Evolutionary conservation across 2,329 filamentous ascomycete species (phyloP).

Genomic region (Ophiocordyceps sinensis): DNA sequence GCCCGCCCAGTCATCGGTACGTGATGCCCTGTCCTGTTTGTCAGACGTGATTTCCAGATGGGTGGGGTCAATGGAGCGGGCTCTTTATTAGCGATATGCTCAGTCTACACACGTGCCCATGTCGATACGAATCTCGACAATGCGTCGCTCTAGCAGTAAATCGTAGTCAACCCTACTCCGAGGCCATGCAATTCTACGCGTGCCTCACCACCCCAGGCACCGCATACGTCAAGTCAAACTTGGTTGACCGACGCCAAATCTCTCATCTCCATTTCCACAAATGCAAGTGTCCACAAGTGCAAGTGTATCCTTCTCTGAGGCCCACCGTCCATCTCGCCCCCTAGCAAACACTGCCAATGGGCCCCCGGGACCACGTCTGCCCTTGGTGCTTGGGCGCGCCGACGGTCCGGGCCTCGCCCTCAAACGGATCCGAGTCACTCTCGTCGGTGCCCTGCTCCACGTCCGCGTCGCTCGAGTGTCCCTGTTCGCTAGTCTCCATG

Average conservation of each 20-base stretch:
- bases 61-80: too few relatives aligned
- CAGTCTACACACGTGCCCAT: too few relatives aligned
- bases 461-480: constrained; percentile 16
- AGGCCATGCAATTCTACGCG: neutral
- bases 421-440: constrained; percentile 17
- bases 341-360: neutral
- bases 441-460: constrained; percentile 17
- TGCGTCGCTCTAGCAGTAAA: neutral
- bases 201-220: neutral
- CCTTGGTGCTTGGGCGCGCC: neutral
- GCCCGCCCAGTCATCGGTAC: too few relatives aligned
- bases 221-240: too few relatives aligned
- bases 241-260: neutral
- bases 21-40: too few relatives aligned
- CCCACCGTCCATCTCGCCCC: neutral
- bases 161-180: neutral
- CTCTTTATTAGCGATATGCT: too few relatives aligned
- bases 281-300: too few relatives aligned
- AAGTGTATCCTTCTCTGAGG: neutral
- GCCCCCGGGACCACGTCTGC: neutral
- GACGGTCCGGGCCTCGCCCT: constrained; percentile 3
- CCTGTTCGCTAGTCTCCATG: constrained; percentile 17
- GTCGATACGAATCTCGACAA: too few relatives aligned
- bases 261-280: neutral
- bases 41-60: too few relatives aligned